Conservation (phyloP, 768 basidiomycete species). For the Pisolithus marmoratus region DNA sequence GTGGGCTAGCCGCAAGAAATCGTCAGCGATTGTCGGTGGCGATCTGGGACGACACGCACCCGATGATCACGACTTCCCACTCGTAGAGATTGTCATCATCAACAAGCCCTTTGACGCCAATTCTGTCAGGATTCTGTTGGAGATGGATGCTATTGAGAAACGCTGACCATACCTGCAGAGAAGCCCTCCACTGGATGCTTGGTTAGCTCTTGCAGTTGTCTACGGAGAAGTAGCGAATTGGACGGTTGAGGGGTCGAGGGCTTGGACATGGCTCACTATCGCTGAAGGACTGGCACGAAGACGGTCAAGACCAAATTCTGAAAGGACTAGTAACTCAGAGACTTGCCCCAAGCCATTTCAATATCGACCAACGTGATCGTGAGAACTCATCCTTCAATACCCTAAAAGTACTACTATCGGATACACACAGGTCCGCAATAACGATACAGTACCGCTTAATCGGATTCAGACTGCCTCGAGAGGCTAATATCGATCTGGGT, state of each 20-base stretch:
- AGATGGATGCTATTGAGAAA: slow-evolving; percentile 24
- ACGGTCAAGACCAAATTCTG: background rate
- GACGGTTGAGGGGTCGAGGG: slow-evolving; percentile 31
- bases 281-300: background rate
- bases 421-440: background rate
- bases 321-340: background rate
- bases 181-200: slow-evolving; percentile 96
- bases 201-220: slow-evolving; percentile 79
- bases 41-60: slow-evolving; percentile 44
- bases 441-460: background rate
- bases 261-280: slow-evolving; percentile 38
- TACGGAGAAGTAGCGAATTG: slow-evolving; percentile 58
- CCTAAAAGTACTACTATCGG: no score
- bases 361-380: slow-evolving; percentile 14
- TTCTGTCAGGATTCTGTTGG: slow-evolving; percentile 29
- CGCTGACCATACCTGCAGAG: slow-evolving; percentile 66
- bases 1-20: slow-evolving; percentile 49
- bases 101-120: slow-evolving; percentile 64
- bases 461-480: background rate
- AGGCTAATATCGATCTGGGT: background rate
- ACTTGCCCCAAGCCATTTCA: background rate
- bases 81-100: slow-evolving; percentile 93
- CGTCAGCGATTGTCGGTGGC: slow-evolving; percentile 12
- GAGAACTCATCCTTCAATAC: slow-evolving; percentile 3
- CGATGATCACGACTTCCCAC: slow-evolving; percentile 95